A percentile compares a stretch with the other conserved stretches of the same genome.
phyloP scores from a whole-genome alignment of 371 early-diverging fungal species.

The Lichtheimia ramosa region DNA sequence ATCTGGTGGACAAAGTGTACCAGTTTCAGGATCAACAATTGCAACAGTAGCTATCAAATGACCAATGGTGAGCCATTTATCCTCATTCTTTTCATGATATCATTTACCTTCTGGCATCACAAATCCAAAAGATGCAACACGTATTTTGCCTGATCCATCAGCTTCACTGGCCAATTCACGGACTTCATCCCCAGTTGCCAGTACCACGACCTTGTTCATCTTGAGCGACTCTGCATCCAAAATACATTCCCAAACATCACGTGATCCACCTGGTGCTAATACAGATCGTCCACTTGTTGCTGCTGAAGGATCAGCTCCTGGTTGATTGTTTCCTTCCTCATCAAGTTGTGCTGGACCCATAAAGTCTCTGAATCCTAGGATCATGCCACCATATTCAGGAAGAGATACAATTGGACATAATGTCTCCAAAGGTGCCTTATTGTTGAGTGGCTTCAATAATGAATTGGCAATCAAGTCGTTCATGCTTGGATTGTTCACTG shows the following conservation, averaged over 20 bases:
- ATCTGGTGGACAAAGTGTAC: constrained; percentile 71
- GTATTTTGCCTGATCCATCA: constrained; percentile 17
- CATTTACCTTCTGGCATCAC: constrained; percentile 60
- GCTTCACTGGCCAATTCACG: neutral
- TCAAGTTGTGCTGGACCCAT: constrained; percentile 40
- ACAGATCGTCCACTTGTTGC: constrained; percentile 21
- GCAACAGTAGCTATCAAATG: constrained; percentile 60
- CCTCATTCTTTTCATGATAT: neutral
- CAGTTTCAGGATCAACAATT: constrained; percentile 82
- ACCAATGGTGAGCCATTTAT: neutral
- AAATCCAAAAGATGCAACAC: constrained; percentile 60
- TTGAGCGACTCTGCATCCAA: constrained; percentile 59
- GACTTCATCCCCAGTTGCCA: constrained; percentile 46
- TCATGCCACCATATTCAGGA: constrained; percentile 76
- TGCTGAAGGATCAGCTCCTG: constrained; percentile 14
- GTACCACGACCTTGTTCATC: constrained; percentile 49
- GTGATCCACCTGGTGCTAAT: constrained; percentile 44
- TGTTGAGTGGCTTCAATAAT: constrained; percentile 63
- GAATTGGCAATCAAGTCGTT: constrained; percentile 64
- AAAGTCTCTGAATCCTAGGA: constrained; percentile 60
- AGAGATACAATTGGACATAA: constrained; percentile 71
- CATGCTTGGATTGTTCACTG: constrained; percentile 59
- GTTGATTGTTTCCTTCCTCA: constrained; percentile 19
- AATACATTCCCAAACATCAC: constrained; percentile 56
- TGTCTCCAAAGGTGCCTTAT: constrained; percentile 49